Percentiles rank a stretch among this genome's conserved stretches.
Evolutionary conservation across 2,329 filamentous ascomycete species (phyloP).

Genomic region (Daldinia sp.): DNA sequence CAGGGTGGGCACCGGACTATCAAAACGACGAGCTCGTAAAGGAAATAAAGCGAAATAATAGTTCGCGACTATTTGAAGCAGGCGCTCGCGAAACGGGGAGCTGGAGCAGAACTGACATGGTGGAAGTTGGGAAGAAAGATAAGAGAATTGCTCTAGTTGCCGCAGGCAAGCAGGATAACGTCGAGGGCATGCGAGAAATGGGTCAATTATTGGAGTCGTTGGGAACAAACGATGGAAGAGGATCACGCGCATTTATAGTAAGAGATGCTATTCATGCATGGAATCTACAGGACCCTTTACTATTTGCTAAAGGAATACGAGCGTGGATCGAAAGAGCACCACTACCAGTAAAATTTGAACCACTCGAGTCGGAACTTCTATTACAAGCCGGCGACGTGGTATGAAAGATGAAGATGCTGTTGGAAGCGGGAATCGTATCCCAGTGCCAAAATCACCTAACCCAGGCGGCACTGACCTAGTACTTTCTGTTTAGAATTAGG

Average conservation of each 20-base stretch:
- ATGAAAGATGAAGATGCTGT: no score
- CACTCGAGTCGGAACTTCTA: background rate
- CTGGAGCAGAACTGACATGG: conserved; percentile 41
- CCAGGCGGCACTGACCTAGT: no score
- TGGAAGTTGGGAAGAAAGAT: conserved; percentile 39
- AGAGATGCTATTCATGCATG: conserved; percentile 51
- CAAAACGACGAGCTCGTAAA: conserved; percentile 45
- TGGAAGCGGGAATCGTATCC: no score
- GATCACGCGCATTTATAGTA: conserved; percentile 46
- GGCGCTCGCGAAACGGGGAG: conserved; percentile 34
- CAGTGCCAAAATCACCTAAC: no score
- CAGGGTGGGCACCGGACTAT: conserved; percentile 42
- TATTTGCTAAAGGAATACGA: conserved; percentile 50
- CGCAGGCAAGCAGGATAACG: conserved; percentile 47
- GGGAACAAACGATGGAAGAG: conserved; percentile 38
- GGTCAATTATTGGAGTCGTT: conserved; percentile 38
- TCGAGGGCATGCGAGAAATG: conserved; percentile 45
- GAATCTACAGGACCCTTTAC: conserved; percentile 52
- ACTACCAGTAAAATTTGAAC: conserved; percentile 42
- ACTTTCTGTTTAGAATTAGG: no score
- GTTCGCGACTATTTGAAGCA: conserved; percentile 37
- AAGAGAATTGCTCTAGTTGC: conserved; percentile 42
- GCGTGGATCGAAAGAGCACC: conserved; percentile 47
- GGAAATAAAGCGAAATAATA: conserved; percentile 48
- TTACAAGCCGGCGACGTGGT: background rate